Conservation (phyloP, 768 basidiomycete genomes). For the Hygrocybe coccinea region DNA sequence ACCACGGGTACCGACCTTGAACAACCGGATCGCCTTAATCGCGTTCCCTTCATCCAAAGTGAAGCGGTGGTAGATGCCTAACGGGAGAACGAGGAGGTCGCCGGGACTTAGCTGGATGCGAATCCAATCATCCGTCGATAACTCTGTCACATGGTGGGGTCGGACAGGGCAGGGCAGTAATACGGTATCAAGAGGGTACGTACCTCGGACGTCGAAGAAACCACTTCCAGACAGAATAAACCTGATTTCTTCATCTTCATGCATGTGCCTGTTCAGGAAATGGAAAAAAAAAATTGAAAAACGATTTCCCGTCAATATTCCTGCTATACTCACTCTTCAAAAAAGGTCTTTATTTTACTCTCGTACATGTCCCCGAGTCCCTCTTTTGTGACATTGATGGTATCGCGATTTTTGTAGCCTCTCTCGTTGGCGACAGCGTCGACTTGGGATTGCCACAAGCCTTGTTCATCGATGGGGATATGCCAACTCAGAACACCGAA, state of each 20-base stretch:
- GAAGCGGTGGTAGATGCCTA: conserved; percentile 93
- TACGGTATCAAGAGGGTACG: conserved; percentile 16
- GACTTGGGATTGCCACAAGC: conserved; percentile 39
- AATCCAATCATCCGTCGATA: conserved; percentile 71
- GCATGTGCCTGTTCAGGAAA: conserved; percentile 73
- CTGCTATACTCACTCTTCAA: conserved; percentile 13
- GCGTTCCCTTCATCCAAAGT: conserved; percentile 73
- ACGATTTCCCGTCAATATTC: conserved; percentile 76
- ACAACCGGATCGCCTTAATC: conserved; percentile 76
- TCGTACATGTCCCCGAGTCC: conserved; percentile 67
- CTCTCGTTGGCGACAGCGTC: conserved; percentile 61
- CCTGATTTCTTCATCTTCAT: conserved; percentile 94
- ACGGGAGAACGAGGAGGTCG: conserved; percentile 82
- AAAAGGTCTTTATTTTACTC: background rate
- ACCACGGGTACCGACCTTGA: conserved; percentile 57
- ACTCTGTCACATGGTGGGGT: conserved; percentile 43
- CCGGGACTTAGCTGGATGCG: conserved; percentile 70
- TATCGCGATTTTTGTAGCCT: conserved; percentile 81
- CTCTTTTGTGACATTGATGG: conserved; percentile 70
- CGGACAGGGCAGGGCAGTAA: background rate
- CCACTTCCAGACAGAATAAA: conserved; percentile 84
- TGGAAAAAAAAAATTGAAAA: conserved; percentile 79
- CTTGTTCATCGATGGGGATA: conserved; percentile 57
- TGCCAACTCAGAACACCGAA: conserved; percentile 66
- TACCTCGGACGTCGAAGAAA: conserved; percentile 89